Evolutionary conservation across 805 yeast genomes (phyloP).

Genomic region (Cyberlindnera sargentensis): DNA sequence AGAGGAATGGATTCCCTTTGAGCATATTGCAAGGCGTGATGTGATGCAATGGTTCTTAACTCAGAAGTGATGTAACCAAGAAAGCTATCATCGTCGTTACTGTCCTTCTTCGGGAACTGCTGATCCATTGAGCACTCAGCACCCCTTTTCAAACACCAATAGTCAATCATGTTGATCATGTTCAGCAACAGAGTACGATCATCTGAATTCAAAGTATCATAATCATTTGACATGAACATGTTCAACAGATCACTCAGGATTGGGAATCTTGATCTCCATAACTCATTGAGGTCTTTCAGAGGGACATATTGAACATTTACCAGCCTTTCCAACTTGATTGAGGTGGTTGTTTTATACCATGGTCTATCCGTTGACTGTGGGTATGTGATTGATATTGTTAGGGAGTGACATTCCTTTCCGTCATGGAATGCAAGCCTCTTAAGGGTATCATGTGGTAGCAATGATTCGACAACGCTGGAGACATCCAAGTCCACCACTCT

Average conservation of each 20-base stretch:
- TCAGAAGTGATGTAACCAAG: constrained; percentile 8
- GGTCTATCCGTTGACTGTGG: constrained; percentile 6
- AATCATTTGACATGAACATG: constrained; percentile 9
- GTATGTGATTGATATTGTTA: constrained; percentile 9
- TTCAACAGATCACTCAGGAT: constrained; percentile 12
- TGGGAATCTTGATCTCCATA: constrained; percentile 13
- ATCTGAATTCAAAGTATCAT: constrained; percentile 2
- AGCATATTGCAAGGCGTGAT: constrained; percentile 6
- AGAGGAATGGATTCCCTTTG: constrained; percentile 1
- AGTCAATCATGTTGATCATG: constrained; percentile 10
- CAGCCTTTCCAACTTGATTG: constrained; percentile 9
- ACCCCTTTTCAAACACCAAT: constrained; percentile 12
- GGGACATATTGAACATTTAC: constrained; percentile 10
- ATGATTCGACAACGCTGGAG: neutral
- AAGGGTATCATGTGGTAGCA: constrained; percentile 1
- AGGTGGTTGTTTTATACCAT: constrained; percentile 8
- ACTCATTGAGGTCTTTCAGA: constrained; percentile 9
- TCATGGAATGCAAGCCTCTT: constrained; percentile 3
- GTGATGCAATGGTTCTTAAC: constrained; percentile 8
- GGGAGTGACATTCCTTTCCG: constrained; percentile 1
- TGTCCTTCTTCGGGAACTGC: constrained; percentile 1
- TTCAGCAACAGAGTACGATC: constrained; percentile 7
- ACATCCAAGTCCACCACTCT: constrained; percentile 5
- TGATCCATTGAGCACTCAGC: constrained; percentile 10
- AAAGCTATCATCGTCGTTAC: neutral